These are phyloP conservation scores for Tolypocladium paradoxum DNA, from an alignment of 2,329 filamentous ascomycete species.

Conservation along the genomic window DNA sequence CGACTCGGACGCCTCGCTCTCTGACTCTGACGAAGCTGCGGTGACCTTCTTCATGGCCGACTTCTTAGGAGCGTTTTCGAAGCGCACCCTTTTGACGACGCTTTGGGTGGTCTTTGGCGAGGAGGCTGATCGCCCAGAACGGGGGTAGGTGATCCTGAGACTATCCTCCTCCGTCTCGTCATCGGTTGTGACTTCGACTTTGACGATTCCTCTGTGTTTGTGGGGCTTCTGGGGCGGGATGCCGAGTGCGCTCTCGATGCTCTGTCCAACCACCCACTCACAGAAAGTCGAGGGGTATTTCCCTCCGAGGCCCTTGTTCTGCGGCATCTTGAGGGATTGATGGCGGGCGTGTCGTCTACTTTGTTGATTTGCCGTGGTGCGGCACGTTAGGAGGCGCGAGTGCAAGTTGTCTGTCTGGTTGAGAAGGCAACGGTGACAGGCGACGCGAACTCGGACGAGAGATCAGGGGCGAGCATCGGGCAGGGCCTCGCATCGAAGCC, in stretches of 20 bases:
- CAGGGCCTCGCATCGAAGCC: not conserved
- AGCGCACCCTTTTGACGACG: constrained; percentile 32
- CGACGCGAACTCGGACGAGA: not conserved
- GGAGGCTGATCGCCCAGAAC: constrained; percentile 14
- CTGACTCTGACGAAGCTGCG: constrained; percentile 11
- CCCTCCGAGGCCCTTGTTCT: not conserved
- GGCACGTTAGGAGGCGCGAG: no score
- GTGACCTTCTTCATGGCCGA: constrained; percentile 25
- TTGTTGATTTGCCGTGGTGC: not conserved
- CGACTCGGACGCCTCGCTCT: constrained; percentile 12
- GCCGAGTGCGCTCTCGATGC: constrained; percentile 18
- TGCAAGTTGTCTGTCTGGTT: no score
- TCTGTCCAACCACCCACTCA: constrained; percentile 30
- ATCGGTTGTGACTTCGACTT: constrained; percentile 36
- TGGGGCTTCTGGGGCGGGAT: constrained; percentile 13
- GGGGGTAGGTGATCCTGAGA: constrained; percentile 37
- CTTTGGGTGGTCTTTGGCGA: constrained; percentile 3
- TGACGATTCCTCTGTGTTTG: constrained; percentile 21
- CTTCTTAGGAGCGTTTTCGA: constrained; percentile 22
- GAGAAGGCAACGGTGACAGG: not conserved
- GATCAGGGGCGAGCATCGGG: not conserved
- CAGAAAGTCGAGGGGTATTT: constrained; percentile 17
- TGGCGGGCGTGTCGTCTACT: not conserved
- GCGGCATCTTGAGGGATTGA: not conserved
- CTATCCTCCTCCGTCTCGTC: constrained; percentile 40